phyloP scores from a whole-genome alignment of 768 basidiomycete genomes.

The Lanmaoa pseudosensibilis region DNA sequence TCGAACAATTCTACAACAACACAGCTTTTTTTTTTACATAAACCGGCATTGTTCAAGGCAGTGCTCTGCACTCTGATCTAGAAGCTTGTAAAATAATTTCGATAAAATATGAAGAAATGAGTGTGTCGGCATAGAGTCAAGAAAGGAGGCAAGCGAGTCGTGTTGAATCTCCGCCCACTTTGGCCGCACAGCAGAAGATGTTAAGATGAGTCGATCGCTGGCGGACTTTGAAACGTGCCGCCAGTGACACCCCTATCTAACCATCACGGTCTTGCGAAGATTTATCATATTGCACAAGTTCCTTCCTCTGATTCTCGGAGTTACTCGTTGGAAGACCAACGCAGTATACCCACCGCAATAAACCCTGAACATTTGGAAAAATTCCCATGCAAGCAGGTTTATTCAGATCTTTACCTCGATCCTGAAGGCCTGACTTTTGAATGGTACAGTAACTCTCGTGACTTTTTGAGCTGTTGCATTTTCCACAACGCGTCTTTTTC shows the following conservation, averaged over 20 bases:
- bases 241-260: not conserved
- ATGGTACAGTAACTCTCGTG: too few relatives aligned
- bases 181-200: not conserved
- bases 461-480: too few relatives aligned
- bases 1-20: not conserved
- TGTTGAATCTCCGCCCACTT: not conserved
- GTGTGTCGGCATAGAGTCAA: not conserved
- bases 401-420: too few relatives aligned
- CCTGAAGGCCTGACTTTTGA: too few relatives aligned
- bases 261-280: not conserved
- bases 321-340: not conserved
- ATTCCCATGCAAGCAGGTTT: too few relatives aligned
- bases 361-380: too few relatives aligned
- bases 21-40: not conserved
- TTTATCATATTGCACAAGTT: not conserved
- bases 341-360: too few relatives aligned
- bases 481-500: too few relatives aligned
- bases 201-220: not conserved
- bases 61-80: not conserved
- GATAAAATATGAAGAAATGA: not conserved
- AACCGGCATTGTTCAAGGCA: not conserved
- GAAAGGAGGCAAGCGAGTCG: not conserved
- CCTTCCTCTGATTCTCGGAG: not conserved
- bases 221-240: not conserved
- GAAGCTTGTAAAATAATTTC: not conserved